These are phyloP conservation scores for Pulicaria dysenterica DNA, from an alignment of 129 eudicot species.

Conservation along the genomic window DNA sequence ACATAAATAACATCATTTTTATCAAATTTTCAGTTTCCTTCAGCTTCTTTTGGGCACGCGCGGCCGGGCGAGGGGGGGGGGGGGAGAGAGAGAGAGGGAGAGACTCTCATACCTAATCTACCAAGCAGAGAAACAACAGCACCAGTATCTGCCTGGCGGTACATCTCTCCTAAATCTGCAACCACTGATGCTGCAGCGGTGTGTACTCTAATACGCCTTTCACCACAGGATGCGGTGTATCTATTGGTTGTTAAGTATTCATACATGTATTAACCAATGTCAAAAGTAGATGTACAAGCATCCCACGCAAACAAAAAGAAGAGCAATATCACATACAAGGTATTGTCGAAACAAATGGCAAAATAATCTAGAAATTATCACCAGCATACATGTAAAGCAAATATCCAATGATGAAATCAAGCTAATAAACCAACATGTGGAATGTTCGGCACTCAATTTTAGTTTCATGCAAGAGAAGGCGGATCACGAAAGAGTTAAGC, in stretches of 20 bases:
- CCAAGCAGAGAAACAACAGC: slow-evolving; percentile 78
- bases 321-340: not conserved
- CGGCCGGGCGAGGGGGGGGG: not conserved
- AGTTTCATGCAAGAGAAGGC: not conserved
- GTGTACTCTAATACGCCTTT: slow-evolving; percentile 98
- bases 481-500: not conserved
- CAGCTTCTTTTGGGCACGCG: not conserved
- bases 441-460: not conserved
- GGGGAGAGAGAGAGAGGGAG: not conserved
- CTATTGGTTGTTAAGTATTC: slow-evolving; percentile 64
- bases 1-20: not conserved
- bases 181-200: slow-evolving; percentile 99
- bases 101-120: slow-evolving; percentile 66
- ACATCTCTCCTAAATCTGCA: slow-evolving; percentile 94
- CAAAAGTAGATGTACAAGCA: slow-evolving; percentile 11
- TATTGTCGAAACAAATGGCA: not conserved
- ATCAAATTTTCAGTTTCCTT: not conserved
- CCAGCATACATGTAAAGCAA: not conserved
- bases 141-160: slow-evolving; percentile 95
- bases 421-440: not conserved
- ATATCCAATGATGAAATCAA: not conserved
- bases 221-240: slow-evolving; percentile 96
- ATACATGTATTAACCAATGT: not conserved
- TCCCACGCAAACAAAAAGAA: not conserved
- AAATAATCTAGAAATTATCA: not conserved